phyloP scores from a whole-genome alignment of 306 rosid genomes.

The Comarum palustre region DNA sequence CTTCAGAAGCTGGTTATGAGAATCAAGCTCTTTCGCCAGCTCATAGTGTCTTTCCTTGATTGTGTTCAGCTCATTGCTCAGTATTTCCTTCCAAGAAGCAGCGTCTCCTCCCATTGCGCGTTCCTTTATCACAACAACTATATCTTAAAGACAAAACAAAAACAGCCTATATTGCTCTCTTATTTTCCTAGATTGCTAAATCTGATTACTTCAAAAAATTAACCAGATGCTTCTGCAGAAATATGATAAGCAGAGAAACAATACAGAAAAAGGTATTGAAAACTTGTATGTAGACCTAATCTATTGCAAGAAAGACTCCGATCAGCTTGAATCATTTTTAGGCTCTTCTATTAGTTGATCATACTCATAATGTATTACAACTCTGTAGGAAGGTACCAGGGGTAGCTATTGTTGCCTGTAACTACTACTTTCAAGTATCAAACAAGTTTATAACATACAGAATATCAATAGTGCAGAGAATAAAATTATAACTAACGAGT shows the following conservation, averaged over 20 bases:
- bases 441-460: conserved; percentile 23
- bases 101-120: conserved; percentile 53
- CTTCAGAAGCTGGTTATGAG: conserved; percentile 46
- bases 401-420: background rate
- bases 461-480: conserved; percentile 38
- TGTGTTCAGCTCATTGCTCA: conserved; percentile 41
- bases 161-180: conserved; percentile 30
- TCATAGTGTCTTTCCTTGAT: conserved; percentile 41
- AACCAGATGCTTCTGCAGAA: background rate
- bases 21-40: conserved; percentile 39
- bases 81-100: conserved; percentile 44
- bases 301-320: background rate
- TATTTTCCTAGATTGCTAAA: conserved; percentile 31
- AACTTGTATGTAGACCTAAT: background rate
- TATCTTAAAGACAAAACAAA: conserved; percentile 19
- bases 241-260: background rate
- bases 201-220: conserved; percentile 12
- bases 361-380: background rate
- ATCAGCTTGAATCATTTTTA: background rate
- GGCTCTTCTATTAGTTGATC: background rate
- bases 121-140: conserved; percentile 70
- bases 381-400: background rate
- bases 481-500: conserved; percentile 46
- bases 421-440: conserved; percentile 23
- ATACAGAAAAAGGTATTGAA: background rate